Evolutionary conservation across 306 rosid genomes (phyloP), one percentile per base, ranked within the genome.

Genomic region (Alnus rubra): DNA sequence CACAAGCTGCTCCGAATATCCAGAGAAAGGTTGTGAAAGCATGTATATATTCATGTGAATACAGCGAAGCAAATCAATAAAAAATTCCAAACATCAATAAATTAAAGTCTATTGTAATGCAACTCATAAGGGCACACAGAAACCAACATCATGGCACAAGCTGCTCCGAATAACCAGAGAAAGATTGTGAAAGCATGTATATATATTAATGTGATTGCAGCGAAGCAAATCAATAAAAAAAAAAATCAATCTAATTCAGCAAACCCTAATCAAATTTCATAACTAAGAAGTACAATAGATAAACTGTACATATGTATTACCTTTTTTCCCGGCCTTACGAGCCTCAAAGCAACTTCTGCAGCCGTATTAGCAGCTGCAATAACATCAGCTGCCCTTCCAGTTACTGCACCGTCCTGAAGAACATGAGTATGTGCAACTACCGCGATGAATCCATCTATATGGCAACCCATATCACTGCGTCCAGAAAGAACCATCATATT

Each of bases 281-380:
- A 42, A 15, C 51, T n/a, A 13, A 47, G 65, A 52, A 7, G 31
- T 15, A 71, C 50, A 63, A 7, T 6, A 33, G 9, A 76, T 71
- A 69, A 5, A 1, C 2, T 58, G 62, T 33, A 65, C 69, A 67
- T 23, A 74, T 48, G 33, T 44, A 69, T 83, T 80, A 94, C 97
- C 86, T 89, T 94, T 68, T 62, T 93, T 73, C 99, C 99, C 1
- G 99, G 99, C 89, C 91, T 90, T 4, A 91, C 92, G 75, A 93
- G 98, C 84, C 99, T 91, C 90, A 91, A 76, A 62, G 98, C 98
- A 80, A 95, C 98, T 84, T 95, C 99, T 9, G 98, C 97, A 16
- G 98, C 98, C 12, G 98, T 90, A 78, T 95, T 95, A 49, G 97
- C 98, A 42, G 98, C 98, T 0, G 97, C 95, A 79, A 92, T 83